These are phyloP conservation scores for Lomentospora prolificans DNA, from an alignment of 2,329 filamentous ascomycete genomes.

Conservation along the genomic window DNA sequence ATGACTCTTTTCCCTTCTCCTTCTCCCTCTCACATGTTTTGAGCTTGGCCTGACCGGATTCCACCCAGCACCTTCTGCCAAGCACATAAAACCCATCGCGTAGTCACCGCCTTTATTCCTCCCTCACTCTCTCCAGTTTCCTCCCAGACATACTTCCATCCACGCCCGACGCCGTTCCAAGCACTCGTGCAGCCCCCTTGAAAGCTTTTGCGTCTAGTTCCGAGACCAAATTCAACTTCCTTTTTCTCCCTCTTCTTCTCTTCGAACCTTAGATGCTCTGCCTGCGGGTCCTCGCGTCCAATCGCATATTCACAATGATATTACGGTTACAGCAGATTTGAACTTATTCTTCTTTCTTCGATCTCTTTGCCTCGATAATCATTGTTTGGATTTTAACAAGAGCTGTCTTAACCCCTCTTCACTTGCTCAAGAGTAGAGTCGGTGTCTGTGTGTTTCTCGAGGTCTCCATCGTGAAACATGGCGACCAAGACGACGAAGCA, in stretches of 20 bases:
- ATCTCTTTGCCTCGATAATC: background rate
- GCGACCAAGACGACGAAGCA: conserved; percentile 47
- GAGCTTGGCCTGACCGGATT: too few species aligned
- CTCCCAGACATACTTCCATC: too few species aligned
- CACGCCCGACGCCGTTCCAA: too few species aligned
- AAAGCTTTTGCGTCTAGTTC: too few species aligned
- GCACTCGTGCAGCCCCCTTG: too few species aligned
- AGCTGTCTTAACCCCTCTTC: background rate
- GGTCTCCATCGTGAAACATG: conserved; percentile 34
- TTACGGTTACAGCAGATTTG: conserved; percentile 5
- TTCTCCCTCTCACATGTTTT: background rate
- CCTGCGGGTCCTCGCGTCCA: background rate
- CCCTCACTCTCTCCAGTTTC: background rate
- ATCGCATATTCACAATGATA: conserved; percentile 7
- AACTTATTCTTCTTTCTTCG: conserved; percentile 1
- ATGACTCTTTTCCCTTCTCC: background rate
- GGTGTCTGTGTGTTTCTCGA: background rate
- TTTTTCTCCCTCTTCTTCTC: background rate
- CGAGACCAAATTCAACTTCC: too few species aligned
- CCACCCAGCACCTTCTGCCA: background rate
- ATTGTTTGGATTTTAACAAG: background rate
- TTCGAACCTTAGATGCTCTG: conserved; percentile 8
- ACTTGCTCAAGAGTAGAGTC: background rate
- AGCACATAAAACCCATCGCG: background rate
- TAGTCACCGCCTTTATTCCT: background rate